phyloP scores from a whole-genome alignment of 352 stramenopile species.

The Albugo laibachii region DNA sequence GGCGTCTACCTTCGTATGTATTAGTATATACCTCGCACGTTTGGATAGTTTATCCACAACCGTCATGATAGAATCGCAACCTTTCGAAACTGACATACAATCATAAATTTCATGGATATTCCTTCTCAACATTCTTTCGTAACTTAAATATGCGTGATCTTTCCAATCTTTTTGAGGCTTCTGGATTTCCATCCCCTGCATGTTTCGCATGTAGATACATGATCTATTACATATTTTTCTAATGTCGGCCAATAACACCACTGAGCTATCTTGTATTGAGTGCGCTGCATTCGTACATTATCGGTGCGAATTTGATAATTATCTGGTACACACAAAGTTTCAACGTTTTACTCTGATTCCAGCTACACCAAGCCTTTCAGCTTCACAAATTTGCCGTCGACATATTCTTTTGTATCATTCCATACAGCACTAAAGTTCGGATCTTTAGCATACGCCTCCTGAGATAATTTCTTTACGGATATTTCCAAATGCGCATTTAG shows the following conservation, averaged over 20 bases:
- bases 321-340: slow-evolving; percentile 2
- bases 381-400: neutral
- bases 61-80: slow-evolving; percentile 1
- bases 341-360: neutral
- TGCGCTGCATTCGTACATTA: slow-evolving; percentile 1
- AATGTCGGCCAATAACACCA: slow-evolving; percentile 7
- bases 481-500: slow-evolving; percentile 1
- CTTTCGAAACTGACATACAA: slow-evolving; percentile 7
- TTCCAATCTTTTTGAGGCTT: slow-evolving; percentile 4
- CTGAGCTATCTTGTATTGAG: neutral
- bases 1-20: slow-evolving; percentile 2
- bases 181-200: slow-evolving; percentile 1
- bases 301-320: neutral
- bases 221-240: slow-evolving; percentile 2
- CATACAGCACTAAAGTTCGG: too few species aligned
- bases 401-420: too few species aligned
- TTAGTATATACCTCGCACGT: slow-evolving; percentile 6
- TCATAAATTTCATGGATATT: slow-evolving; percentile 6
- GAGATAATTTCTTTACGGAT: too few species aligned
- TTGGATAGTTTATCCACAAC: slow-evolving; percentile 6
- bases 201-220: slow-evolving; percentile 6
- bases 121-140: slow-evolving; percentile 8
- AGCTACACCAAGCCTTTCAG: slow-evolving; percentile 4
- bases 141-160: slow-evolving; percentile 3
- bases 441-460: too few species aligned